These are phyloP conservation scores for Lactarius trivialis DNA, from an alignment of 768 basidiomycete genomes.

Conservation along the genomic window DNA sequence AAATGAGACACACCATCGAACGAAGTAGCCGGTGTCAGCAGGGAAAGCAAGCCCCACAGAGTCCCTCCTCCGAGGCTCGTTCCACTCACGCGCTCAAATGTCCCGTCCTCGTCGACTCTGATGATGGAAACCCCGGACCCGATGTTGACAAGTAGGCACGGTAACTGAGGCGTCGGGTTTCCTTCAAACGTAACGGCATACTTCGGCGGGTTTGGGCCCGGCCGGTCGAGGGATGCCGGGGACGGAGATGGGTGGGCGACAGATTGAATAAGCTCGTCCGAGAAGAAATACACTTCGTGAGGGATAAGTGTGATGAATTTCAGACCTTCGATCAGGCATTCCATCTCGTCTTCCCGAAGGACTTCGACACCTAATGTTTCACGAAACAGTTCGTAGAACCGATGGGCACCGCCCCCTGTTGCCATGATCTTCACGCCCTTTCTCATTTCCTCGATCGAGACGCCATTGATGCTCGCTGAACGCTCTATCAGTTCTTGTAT, in stretches of 20 bases:
- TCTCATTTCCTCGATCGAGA: slow-evolving; percentile 87
- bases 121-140: slow-evolving; percentile 97
- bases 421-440: slow-evolving; percentile 92
- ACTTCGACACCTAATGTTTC: slow-evolving; percentile 78
- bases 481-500: slow-evolving; percentile 80
- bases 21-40: slow-evolving; percentile 88
- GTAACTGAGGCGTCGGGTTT: slow-evolving; percentile 79
- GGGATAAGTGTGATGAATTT: slow-evolving; percentile 95
- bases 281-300: slow-evolving; percentile 97
- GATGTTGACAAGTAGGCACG: slow-evolving; percentile 96
- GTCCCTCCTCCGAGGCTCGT: slow-evolving; percentile 97
- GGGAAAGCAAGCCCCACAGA: slow-evolving; percentile 89
- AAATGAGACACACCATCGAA: slow-evolving; percentile 83
- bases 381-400: slow-evolving; percentile 80
- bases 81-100: slow-evolving; percentile 93
- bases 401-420: slow-evolving; percentile 95
- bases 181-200: slow-evolving; percentile 85
- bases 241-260: slow-evolving; percentile 35
- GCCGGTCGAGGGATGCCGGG: slow-evolving; percentile 55
- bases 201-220: slow-evolving; percentile 84
- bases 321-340: slow-evolving; percentile 92
- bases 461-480: slow-evolving; percentile 79
- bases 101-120: slow-evolving; percentile 93
- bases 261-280: slow-evolving; percentile 87
- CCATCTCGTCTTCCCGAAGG: slow-evolving; percentile 94